Base-by-base conservation (phyloP, 805 yeast genomes). In the Myxozyma mucilagina region DNA sequence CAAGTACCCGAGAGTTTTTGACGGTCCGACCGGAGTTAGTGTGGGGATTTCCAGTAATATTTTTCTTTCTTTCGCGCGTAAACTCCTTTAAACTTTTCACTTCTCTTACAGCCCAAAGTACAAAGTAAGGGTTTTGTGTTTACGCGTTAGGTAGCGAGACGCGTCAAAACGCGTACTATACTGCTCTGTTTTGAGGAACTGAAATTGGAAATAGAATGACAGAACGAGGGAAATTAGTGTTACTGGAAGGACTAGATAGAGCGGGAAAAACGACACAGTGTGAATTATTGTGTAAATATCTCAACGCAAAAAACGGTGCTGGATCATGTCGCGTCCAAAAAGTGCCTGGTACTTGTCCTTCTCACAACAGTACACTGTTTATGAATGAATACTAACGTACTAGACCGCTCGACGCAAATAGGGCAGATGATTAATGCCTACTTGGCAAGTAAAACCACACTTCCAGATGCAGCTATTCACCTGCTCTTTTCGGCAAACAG, bases 221-320 rank as follows among this genome's bases (percentile, higher is more conserved):
- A 10, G 45, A 16, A 16, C 53, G 97, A 64, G 98, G 97, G 1
- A 79, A 82, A 49, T 76, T 94, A 42, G 86, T 94, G 24, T 81
- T 90, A 1, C 79, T 94, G 1, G 99, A 94, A 74, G 99, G 99
- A 0, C 82, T 94, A 0, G 99, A 94, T 70, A 77, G 99, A 53
- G 87, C 97, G 0, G 99, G 99, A 0, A 94, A 94, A 70, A 84
- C 97, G 2, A 91, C 97, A 0, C 99, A 94, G 71, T 81, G 87
- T 6, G 70, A 73, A 2, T 66, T 70, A 2, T 67, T 87, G 9
- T 68, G 76, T 0, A 69, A 75, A 0, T 68, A 67, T 4, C 63
- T 77, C 10, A 20, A 53, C 11, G 55, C 36, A 14, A 32, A 55
- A 14, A 62, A 68, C 3, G 50, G 63, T 0, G 73, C 73, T 1